phyloP scores from a whole-genome alignment of 441 rosid species.

The Populus hybrid region DNA sequence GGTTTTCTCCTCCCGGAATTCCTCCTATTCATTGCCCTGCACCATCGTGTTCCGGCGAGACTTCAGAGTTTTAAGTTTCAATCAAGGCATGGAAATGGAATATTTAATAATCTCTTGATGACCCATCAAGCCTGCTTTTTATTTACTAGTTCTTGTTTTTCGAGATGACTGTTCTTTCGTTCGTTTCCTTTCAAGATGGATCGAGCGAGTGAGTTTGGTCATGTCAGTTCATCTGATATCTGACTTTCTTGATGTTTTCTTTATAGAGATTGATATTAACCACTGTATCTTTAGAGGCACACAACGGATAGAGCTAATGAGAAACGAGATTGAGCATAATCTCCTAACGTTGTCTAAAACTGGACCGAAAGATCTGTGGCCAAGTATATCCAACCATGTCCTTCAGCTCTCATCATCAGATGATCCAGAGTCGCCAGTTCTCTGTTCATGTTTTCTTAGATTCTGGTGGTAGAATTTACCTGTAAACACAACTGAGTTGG shows the following conservation, averaged over 20 bases:
- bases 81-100: background rate
- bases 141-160: background rate
- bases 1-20: constrained; percentile 71
- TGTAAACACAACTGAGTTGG: background rate
- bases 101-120: background rate
- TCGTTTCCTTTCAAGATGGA: background rate
- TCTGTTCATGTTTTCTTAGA: constrained; percentile 67
- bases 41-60: constrained; percentile 34
- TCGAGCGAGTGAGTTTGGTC: background rate
- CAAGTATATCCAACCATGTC: constrained; percentile 75
- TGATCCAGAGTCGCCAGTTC: constrained; percentile 28
- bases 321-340: constrained; percentile 43
- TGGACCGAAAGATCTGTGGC: constrained; percentile 75
- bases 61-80: background rate
- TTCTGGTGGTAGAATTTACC: constrained; percentile 59
- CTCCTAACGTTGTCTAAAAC: constrained; percentile 41
- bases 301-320: constrained; percentile 52
- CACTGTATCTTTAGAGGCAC: constrained; percentile 59
- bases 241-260: background rate
- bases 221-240: too few relatives aligned
- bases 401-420: constrained; percentile 40
- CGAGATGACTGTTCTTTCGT: background rate
- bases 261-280: constrained; percentile 9
- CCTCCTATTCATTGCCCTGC: constrained; percentile 55
- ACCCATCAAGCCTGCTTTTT: background rate